phyloP scores from a whole-genome alignment of 192 early-diverging fungal genomes.

The Jimgerdemannia flammicorona region DNA sequence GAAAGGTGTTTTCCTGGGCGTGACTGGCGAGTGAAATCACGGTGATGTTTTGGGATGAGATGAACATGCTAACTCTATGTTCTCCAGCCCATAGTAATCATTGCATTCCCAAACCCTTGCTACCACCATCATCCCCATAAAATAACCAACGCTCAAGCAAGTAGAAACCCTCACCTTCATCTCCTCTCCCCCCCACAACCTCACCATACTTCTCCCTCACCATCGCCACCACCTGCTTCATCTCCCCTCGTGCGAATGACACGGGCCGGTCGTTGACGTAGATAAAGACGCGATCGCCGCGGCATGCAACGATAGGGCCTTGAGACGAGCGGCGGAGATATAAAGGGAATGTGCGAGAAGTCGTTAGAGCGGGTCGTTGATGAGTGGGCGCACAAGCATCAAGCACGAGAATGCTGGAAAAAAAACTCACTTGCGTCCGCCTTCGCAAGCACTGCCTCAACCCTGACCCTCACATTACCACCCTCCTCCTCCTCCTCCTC shows the following conservation, averaged over 20 bases:
- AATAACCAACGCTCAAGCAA: not conserved
- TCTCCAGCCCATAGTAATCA: too few species aligned
- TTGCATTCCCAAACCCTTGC: too few species aligned
- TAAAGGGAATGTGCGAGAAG: not conserved
- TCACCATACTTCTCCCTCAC: conserved; percentile 15
- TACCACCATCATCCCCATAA: not conserved
- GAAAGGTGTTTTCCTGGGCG: conserved; percentile 7
- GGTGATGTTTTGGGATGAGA: not conserved
- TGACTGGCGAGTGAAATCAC: not conserved
- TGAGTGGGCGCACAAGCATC: not conserved
- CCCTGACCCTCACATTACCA: not conserved
- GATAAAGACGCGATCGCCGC: conserved; percentile 26
- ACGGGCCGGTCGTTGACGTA: conserved; percentile 37
- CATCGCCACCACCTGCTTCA: conserved; percentile 23
- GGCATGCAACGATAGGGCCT: conserved; percentile 20
- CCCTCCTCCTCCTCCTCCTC: not conserved
- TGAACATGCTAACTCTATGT: too few species aligned
- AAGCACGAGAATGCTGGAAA: not conserved
- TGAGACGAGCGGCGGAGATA: not conserved
- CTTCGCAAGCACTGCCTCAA: conserved; percentile 20
- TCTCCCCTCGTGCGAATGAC: conserved; percentile 18
- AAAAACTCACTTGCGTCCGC: conserved; percentile 14
- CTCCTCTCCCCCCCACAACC: not conserved
- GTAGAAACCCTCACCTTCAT: not conserved
- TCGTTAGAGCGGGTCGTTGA: too few species aligned